Evolutionary conservation across 2,329 filamentous ascomycete genomes (phyloP).

Genomic region (Exserohilum turcica): DNA sequence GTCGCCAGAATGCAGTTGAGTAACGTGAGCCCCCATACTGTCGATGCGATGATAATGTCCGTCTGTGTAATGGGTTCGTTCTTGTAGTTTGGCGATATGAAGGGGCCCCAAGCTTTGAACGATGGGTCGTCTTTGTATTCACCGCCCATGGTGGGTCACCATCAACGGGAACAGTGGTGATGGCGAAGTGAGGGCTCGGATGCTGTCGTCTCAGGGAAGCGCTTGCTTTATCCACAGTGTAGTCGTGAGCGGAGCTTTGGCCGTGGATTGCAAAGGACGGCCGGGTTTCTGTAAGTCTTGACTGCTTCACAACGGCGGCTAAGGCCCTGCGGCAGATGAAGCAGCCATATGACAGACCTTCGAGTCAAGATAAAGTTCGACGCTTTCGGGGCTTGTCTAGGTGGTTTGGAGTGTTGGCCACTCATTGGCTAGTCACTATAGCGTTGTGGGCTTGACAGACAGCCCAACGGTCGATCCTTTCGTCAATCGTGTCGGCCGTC

Average conservation of each 20-base stretch:
- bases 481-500: not conserved
- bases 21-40: slow-evolving; percentile 38
- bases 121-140: slow-evolving; percentile 24
- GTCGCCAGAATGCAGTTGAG: slow-evolving; percentile 35
- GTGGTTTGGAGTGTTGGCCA: not conserved
- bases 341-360: slow-evolving; percentile 14
- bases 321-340: slow-evolving; percentile 23
- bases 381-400: not conserved
- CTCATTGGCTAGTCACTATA: slow-evolving; percentile 6
- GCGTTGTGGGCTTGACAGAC: slow-evolving; percentile 1
- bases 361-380: slow-evolving; percentile 29
- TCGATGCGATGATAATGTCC: slow-evolving; percentile 41
- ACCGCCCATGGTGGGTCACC: slow-evolving; percentile 16
- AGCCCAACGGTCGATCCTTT: slow-evolving; percentile 11
- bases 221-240: slow-evolving; percentile 4
- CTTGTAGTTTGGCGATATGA: slow-evolving; percentile 30
- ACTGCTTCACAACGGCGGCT: slow-evolving; percentile 18
- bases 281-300: slow-evolving; percentile 18
- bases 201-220: not conserved
- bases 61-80: slow-evolving; percentile 35
- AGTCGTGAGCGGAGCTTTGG: not conserved
- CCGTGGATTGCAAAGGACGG: not conserved
- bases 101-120: slow-evolving; percentile 33
- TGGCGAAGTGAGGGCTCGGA: not conserved
- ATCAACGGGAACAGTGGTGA: not conserved